These are phyloP conservation scores for Nothophaeocryptopus gaeumannii DNA, from an alignment of 2,329 filamentous ascomycete species.

Conservation along the genomic window DNA sequence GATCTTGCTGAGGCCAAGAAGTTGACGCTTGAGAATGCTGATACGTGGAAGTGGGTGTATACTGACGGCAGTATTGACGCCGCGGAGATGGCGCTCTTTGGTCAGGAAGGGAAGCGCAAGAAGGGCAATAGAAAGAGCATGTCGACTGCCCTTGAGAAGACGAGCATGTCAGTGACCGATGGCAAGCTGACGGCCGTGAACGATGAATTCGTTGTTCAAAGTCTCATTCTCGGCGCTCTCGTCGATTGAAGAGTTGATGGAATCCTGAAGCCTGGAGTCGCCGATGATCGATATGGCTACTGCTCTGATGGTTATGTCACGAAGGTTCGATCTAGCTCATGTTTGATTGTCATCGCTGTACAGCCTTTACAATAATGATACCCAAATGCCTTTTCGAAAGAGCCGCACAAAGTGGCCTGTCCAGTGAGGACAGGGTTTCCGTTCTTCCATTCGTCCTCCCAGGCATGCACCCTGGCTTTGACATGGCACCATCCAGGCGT, in stretches of 20 bases:
- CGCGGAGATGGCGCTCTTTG: constrained; percentile 52
- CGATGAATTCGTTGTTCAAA: constrained; percentile 88
- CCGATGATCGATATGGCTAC: too few species aligned
- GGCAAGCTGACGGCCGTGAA: constrained; percentile 65
- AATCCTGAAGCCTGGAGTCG: too few species aligned
- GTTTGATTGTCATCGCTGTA: too few species aligned
- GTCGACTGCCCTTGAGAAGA: constrained; percentile 13
- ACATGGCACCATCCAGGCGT: too few species aligned
- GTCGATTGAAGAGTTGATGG: constrained; percentile 49
- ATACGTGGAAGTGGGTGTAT: constrained; percentile 73
- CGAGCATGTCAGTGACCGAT: constrained; percentile 37
- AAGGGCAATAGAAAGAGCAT: constrained; percentile 32
- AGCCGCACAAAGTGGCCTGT: too few species aligned
- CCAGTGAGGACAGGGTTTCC: too few species aligned
- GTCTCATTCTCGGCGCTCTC: constrained; percentile 78
- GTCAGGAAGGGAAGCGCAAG: constrained; percentile 41
- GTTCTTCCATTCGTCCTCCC: too few species aligned
- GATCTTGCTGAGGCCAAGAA: constrained; percentile 64
- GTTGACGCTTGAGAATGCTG: constrained; percentile 53
- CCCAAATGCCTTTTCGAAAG: too few species aligned
- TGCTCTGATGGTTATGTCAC: too few species aligned
- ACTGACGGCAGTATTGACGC: constrained; percentile 63
- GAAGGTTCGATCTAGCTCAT: too few species aligned
- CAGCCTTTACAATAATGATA: too few species aligned
- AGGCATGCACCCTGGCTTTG: too few species aligned